Evolutionary conservation across 345 rosid species (phyloP).

Genomic region (Populus alba): DNA sequence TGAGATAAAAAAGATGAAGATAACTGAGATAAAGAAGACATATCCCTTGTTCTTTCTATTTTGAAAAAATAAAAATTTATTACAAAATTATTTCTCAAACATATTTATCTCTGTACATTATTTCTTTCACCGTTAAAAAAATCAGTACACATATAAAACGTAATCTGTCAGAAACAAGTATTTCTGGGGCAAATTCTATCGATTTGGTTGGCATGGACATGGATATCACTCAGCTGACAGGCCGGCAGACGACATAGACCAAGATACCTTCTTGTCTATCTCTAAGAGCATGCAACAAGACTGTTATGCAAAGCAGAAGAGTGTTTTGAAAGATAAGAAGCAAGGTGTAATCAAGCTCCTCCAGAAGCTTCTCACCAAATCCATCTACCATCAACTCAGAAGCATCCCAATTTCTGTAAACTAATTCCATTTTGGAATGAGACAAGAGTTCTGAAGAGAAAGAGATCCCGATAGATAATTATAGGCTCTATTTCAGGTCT

Average conservation of each 20-base stretch:
- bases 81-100: too few relatives aligned
- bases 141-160: slow-evolving; percentile 3
- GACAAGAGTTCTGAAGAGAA: slow-evolving; percentile 90
- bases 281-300: neutral
- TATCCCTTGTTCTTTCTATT: too few relatives aligned
- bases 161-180: neutral
- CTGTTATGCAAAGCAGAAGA: slow-evolving; percentile 1
- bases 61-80: too few relatives aligned
- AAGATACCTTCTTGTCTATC: neutral
- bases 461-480: slow-evolving; percentile 78
- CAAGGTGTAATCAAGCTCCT: slow-evolving; percentile 98
- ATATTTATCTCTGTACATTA: too few relatives aligned
- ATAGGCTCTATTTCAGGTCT: slow-evolving; percentile 92
- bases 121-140: slow-evolving; percentile 7
- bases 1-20: too few relatives aligned
- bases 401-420: slow-evolving; percentile 83
- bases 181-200: neutral
- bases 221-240: neutral
- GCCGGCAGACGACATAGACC: neutral
- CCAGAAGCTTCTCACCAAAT: slow-evolving; percentile 96
- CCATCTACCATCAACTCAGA: slow-evolving; percentile 95
- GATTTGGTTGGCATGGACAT: neutral
- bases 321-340: slow-evolving; percentile 40
- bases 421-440: slow-evolving; percentile 91
- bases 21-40: too few relatives aligned